Percentiles rank a stretch among this genome's conserved stretches.
Evolutionary conservation across 352 stramenopile species (phyloP).

Genomic region (Phytophthora pinifolia): DNA sequence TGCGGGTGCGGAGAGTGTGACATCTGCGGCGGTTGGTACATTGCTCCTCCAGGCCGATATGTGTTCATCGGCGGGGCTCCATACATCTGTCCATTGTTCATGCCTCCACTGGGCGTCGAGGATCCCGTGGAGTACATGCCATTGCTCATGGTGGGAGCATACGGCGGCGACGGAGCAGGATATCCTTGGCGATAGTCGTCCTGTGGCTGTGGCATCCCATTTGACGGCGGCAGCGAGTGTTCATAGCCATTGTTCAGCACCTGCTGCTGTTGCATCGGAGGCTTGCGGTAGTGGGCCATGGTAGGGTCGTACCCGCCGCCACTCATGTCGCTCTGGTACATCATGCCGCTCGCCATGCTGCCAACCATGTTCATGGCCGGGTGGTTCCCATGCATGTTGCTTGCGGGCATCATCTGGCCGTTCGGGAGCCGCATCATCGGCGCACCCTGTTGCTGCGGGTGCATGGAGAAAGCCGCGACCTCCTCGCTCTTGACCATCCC

Average conservation of each 20-base stretch:
- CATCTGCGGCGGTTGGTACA: constrained; percentile 42
- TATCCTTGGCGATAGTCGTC: constrained; percentile 35
- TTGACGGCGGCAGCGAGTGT: constrained; percentile 40
- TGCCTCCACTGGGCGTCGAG: constrained; percentile 24
- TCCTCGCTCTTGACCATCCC: constrained; percentile 73
- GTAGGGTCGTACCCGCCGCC: constrained; percentile 48
- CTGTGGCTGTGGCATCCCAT: constrained; percentile 26
- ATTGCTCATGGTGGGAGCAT: constrained; percentile 39
- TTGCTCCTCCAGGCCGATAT: constrained; percentile 31
- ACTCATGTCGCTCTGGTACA: constrained; percentile 54
- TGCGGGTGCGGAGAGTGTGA: constrained; percentile 36
- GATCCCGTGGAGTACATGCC: constrained; percentile 45
- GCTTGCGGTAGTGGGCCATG: constrained; percentile 53
- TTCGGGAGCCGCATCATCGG: constrained; percentile 43
- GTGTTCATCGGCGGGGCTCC: constrained; percentile 32
- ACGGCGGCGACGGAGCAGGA: constrained; percentile 12
- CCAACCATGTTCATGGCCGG: constrained; percentile 19
- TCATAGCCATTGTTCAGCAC: constrained; percentile 42
- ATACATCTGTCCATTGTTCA: constrained; percentile 35
- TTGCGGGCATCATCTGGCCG: constrained; percentile 31
- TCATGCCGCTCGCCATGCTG: constrained; percentile 28
- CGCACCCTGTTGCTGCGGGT: constrained; percentile 29
- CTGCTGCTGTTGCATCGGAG: constrained; percentile 34
- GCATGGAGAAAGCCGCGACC: constrained; percentile 57
- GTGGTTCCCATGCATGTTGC: constrained; percentile 26